Base-by-base conservation (phyloP, 1,284 basidiomycete genomes). In the Heterobasidion occidentale region DNA sequence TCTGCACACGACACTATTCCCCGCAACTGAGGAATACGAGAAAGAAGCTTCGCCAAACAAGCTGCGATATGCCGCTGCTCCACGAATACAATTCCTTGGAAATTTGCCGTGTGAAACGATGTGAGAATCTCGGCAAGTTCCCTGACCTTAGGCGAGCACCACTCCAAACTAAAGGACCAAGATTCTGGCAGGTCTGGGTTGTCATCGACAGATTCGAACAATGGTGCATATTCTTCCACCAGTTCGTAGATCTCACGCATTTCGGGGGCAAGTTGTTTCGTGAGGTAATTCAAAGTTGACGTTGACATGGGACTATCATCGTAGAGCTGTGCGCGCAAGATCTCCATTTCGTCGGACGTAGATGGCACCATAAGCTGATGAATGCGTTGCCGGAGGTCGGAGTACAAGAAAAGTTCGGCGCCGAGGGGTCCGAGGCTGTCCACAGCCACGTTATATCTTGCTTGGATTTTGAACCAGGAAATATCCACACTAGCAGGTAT, bases 21-120 rank as follows among this genome's bases (percentile, higher is more conserved):
- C 59, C 73, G 71, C 11, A 91, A 67, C 44, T 77, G 74, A 0
- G 82, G 76, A 6, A 90, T 75, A 38, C 74, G 76, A 1, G 78
- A 74, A 4, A 94, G 71, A 20, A 92, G 68, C 63, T 74, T 79
- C 1, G 87, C 77, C 7, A 94, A 74, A 50, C 81, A 81, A n/a
- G 78, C 72, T 2, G 90, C 92, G 17, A 88, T 77, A 62, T 91
- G 88, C 7, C 91, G 77, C 65, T 91, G 89, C 61, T 92, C 83
- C 9, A 90, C 89, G 65, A 94, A 94, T 34, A 94, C 75, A 59
- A 94, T 92, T 9, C 81, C 83, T 63, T 90, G 90, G 63, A 92
- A 90, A 5, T 74, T 71, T 1, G 74, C 64, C 34, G 75, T 74
- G 42, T 79, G 71, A 64, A 85, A 77, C 17, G 73, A 71, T n/a